phyloP scores from a whole-genome alignment of 2,329 filamentous ascomycete genomes.

The Corinectria fuckeliana region DNA sequence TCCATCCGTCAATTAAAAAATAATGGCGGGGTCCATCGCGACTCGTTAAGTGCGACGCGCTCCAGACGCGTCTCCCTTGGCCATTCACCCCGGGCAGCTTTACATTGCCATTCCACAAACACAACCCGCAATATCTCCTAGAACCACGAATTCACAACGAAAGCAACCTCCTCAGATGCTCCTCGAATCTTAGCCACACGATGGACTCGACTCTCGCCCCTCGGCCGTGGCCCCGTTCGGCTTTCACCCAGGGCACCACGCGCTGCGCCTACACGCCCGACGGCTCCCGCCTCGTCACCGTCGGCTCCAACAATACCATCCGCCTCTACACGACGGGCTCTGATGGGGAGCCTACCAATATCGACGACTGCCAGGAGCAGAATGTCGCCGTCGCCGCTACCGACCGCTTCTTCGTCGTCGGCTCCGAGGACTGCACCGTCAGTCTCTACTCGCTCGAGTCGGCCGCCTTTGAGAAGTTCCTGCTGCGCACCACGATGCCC shows the following conservation, averaged over 20 bases:
- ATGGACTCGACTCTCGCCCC: conserved; percentile 45
- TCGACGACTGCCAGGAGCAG: conserved; percentile 89
- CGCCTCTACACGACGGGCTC: conserved; percentile 91
- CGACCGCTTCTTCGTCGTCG: conserved; percentile 84
- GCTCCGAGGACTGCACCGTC: conserved; percentile 94
- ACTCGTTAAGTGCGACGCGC: conserved; percentile 50
- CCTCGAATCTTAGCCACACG: conserved; percentile 5
- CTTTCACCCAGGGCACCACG: conserved; percentile 84
- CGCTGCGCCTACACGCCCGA: conserved; percentile 89
- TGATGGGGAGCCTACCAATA: conserved; percentile 88
- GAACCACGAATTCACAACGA: not conserved
- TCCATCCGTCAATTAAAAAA: conserved; percentile 7
- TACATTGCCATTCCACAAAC: conserved; percentile 1
- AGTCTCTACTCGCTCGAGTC: conserved; percentile 85
- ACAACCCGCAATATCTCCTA: not conserved
- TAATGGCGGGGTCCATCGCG: conserved; percentile 40
- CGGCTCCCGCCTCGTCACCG: conserved; percentile 85
- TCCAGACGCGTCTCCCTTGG: conserved; percentile 46
- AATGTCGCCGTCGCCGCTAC: conserved; percentile 80
- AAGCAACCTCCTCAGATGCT: conserved; percentile 13
- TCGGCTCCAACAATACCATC: conserved; percentile 91
- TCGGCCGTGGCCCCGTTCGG: conserved; percentile 69
- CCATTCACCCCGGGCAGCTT: not conserved
- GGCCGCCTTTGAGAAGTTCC: conserved; percentile 77
- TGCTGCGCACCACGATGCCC: conserved; percentile 84